These are phyloP conservation scores for Trypanosoma theileri DNA, from an alignment of 208 protist genomes.

Conservation along the genomic window DNA sequence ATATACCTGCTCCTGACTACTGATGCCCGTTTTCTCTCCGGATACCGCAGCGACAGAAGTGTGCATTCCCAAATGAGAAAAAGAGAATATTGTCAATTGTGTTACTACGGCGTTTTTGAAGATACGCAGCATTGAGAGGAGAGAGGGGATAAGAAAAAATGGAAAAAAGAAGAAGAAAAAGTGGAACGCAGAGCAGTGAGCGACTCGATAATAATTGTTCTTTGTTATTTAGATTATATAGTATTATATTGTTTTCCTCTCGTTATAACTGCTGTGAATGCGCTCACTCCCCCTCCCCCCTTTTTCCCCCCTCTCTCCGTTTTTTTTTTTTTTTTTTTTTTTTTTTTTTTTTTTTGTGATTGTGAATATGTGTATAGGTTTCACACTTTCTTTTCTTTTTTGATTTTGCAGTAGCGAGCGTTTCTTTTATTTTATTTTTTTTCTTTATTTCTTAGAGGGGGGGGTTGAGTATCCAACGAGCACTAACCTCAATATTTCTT, in stretches of 20 bases:
- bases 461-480: neutral
- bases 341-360: neutral
- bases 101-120: neutral
- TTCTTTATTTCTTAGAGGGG: neutral
- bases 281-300: neutral
- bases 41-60: neutral
- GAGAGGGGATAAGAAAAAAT: conserved; percentile 8
- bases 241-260: neutral
- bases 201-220: neutral
- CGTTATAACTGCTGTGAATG: conserved; percentile 2
- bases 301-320: neutral
- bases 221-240: neutral
- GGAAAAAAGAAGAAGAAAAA: conserved; percentile 3
- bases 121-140: conserved; percentile 6
- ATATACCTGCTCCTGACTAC: conserved; percentile 24
- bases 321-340: neutral
- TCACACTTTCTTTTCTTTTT: neutral
- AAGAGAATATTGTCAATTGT: neutral
- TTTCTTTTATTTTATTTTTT: conserved; percentile 5
- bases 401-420: neutral
- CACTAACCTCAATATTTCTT: neutral
- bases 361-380: neutral
- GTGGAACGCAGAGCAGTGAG: conserved; percentile 6
- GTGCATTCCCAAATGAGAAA: neutral
- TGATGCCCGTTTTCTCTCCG: neutral